phyloP scores from a whole-genome alignment of 1,284 basidiomycete genomes.

The Erythrobasidium hasegawianum region DNA sequence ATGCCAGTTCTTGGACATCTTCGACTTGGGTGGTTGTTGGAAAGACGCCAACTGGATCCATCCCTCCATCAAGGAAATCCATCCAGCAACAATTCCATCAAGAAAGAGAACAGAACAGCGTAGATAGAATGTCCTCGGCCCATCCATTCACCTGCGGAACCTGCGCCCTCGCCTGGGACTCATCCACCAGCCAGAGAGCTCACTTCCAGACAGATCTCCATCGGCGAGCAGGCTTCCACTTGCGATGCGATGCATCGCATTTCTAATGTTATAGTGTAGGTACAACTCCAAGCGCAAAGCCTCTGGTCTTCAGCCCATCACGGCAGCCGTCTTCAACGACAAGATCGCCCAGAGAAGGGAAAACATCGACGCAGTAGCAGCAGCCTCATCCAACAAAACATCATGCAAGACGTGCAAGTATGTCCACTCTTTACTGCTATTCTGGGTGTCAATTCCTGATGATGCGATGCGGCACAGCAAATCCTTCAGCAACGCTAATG shows the following conservation, averaged over 20 bases:
- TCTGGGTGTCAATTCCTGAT: too few species aligned
- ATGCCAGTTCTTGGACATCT: slow-evolving; percentile 33
- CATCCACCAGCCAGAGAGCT: slow-evolving; percentile 77
- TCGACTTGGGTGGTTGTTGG: too few species aligned
- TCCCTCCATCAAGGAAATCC: too few species aligned
- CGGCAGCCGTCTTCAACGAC: slow-evolving; percentile 72
- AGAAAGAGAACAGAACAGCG: too few species aligned
- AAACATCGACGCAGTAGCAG: slow-evolving; percentile 57
- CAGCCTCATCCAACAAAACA: slow-evolving; percentile 20
- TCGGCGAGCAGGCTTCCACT: neutral
- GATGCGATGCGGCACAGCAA: slow-evolving; percentile 60
- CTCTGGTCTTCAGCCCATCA: slow-evolving; percentile 83
- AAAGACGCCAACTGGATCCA: too few species aligned
- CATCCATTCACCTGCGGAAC: slow-evolving; percentile 78
- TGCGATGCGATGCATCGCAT: too few species aligned
- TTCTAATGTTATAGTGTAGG: slow-evolving; percentile 73
- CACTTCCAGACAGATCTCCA: slow-evolving; percentile 60
- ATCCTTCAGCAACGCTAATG: slow-evolving; percentile 81
- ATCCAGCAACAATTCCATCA: too few species aligned
- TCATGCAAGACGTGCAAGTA: slow-evolving; percentile 78
- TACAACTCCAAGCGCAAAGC: slow-evolving; percentile 99
- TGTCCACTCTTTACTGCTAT: too few species aligned
- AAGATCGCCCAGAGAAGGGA: slow-evolving; percentile 76
- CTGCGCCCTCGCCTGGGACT: slow-evolving; percentile 82
- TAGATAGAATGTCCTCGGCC: too few species aligned